These are phyloP conservation scores for Ilex asprella DNA, from an alignment of 257 asterid genomes.

Conservation along the genomic window DNA sequence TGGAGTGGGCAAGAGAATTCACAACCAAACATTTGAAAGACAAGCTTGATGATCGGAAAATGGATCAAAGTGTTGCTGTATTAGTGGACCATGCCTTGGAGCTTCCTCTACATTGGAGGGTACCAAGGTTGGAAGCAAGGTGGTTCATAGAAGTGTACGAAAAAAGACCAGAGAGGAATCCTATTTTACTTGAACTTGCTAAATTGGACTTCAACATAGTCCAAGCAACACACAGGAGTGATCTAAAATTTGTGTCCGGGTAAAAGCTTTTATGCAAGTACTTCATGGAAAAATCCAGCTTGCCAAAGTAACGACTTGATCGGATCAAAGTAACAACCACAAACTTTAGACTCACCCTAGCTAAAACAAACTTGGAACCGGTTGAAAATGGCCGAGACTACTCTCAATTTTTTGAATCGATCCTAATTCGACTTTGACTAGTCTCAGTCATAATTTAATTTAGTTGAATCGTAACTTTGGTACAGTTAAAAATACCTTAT, in stretches of 20 bases:
- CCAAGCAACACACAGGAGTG: conserved; percentile 29
- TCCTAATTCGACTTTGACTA: too few species aligned
- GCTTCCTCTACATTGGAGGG: conserved; percentile 36
- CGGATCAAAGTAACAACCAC: too few species aligned
- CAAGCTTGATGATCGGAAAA: not conserved
- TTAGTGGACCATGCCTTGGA: conserved; percentile 27
- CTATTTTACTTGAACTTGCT: conserved; percentile 34
- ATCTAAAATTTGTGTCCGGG: conserved; percentile 33
- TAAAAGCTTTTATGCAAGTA: not conserved
- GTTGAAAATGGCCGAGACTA: too few species aligned
- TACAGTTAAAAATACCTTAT: not conserved
- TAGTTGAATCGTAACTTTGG: too few species aligned
- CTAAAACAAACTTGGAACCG: too few species aligned
- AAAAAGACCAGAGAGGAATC: conserved; percentile 15
- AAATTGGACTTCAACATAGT: conserved; percentile 36
- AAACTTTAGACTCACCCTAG: too few species aligned
- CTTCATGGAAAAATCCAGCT: too few species aligned
- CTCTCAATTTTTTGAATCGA: too few species aligned
- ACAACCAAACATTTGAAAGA: conserved; percentile 5
- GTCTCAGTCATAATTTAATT: too few species aligned
- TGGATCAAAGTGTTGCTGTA: conserved; percentile 9
- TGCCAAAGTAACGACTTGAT: too few species aligned
- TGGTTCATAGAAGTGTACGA: conserved; percentile 29
- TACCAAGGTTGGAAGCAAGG: conserved; percentile 26
- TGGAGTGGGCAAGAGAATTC: conserved; percentile 32